Evolutionary conservation across 768 basidiomycete species (phyloP).

Genomic region (Chlorophyllum brunneum): DNA sequence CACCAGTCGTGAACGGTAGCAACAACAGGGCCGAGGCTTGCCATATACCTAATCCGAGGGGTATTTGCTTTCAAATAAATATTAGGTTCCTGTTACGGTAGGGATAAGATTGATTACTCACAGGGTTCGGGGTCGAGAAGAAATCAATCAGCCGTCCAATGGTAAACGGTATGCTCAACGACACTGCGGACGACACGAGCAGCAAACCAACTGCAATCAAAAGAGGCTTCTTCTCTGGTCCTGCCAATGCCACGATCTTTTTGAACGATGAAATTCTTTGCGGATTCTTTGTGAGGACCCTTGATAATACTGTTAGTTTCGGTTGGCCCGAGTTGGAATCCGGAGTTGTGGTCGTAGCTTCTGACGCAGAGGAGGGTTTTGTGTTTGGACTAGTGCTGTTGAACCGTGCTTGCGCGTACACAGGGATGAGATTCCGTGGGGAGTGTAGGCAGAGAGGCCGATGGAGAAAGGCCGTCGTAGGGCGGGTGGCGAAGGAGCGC

Average conservation of each 20-base stretch:
- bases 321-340: neutral
- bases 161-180: conserved; percentile 90
- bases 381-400: no score
- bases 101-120: conserved; percentile 31
- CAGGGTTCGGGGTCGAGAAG: conserved; percentile 72
- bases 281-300: conserved; percentile 30
- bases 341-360: neutral
- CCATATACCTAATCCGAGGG: conserved; percentile 74
- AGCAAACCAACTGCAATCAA: conserved; percentile 74
- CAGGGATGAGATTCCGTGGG: no score
- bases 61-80: conserved; percentile 55
- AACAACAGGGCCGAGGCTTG: conserved; percentile 76
- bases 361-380: neutral
- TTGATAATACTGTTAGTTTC: conserved; percentile 7
- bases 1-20: conserved; percentile 81
- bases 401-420: no score
- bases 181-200: conserved; percentile 83
- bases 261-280: conserved; percentile 58
- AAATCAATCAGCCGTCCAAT: conserved; percentile 94
- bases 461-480: no score
- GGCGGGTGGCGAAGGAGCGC: no score
- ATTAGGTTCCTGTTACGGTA: neutral
- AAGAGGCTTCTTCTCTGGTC: conserved; percentile 77
- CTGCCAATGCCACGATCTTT: conserved; percentile 76
- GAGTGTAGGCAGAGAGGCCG: no score